Conservation (phyloP, 441 rosid species). For the Aquilaria agallochum region DNA sequence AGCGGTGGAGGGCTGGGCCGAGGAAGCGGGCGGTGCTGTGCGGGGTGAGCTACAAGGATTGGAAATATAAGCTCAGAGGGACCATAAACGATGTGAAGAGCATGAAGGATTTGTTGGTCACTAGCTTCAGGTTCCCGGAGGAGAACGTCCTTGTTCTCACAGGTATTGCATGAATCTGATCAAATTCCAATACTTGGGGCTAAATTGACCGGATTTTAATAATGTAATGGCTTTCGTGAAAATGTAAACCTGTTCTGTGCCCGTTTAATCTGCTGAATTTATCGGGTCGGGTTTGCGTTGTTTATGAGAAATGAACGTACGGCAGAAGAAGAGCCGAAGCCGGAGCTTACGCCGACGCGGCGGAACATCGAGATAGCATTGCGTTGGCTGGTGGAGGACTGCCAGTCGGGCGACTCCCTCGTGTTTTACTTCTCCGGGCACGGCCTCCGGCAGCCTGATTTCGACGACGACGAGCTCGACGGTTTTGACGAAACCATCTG, state of each 20-base stretch:
- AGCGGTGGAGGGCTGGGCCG: not conserved
- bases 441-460: constrained; percentile 35
- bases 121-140: constrained; percentile 9
- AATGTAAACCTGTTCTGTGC: no score
- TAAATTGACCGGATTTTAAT: not conserved
- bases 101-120: constrained; percentile 27
- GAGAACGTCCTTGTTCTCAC: constrained; percentile 32
- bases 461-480: constrained; percentile 31
- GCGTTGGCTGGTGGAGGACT: constrained; percentile 37
- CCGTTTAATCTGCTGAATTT: no score
- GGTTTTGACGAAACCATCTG: constrained; percentile 50
- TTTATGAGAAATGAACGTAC: no score
- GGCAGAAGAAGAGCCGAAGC: constrained; percentile 29
- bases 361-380: constrained; percentile 34
- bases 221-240: not conserved
- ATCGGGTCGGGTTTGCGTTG: no score
- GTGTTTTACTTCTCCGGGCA: constrained; percentile 53
- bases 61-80: constrained; percentile 35
- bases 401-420: constrained; percentile 29
- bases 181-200: no score
- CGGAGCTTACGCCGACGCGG: constrained; percentile 29
- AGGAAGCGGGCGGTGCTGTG: constrained; percentile 11
- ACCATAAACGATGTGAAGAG: constrained; percentile 34
- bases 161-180: constrained; percentile 17
- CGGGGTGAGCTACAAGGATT: constrained; percentile 28